Percentiles rank a stretch among this genome's conserved stretches.
Evolutionary conservation across 352 stramenopile genomes (phyloP).

Genomic region (Paralagenidium karlingii): DNA sequence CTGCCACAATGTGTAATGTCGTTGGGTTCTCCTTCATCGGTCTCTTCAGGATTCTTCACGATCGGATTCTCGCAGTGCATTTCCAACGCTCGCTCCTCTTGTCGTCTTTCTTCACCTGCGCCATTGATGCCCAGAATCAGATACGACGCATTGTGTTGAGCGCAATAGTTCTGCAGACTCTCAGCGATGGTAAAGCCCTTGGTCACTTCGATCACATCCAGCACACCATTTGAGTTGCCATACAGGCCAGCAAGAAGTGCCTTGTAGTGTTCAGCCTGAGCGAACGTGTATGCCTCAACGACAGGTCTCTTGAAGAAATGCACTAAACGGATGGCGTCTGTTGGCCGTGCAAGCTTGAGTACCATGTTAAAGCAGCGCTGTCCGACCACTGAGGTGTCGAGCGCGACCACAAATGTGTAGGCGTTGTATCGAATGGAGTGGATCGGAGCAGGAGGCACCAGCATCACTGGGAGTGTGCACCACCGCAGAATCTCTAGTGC

Average conservation of each 20-base stretch:
- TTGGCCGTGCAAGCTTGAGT: slow-evolving; percentile 39
- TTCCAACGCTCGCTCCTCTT: no score
- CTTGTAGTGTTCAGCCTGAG: slow-evolving; percentile 17
- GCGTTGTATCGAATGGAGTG: slow-evolving; percentile 22
- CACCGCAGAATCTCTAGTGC: slow-evolving; percentile 25
- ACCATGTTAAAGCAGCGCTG: slow-evolving; percentile 24
- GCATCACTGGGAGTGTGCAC: slow-evolving; percentile 12
- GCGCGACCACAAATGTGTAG: slow-evolving; percentile 39
- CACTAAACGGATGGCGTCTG: slow-evolving; percentile 29
- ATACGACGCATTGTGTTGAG: slow-evolving; percentile 20
- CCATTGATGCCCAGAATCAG: slow-evolving; percentile 40
- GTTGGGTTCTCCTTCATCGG: no score
- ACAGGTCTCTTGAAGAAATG: slow-evolving; percentile 47
- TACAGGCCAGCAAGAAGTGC: slow-evolving; percentile 5
- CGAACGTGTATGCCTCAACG: slow-evolving; percentile 16
- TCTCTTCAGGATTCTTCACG: no score
- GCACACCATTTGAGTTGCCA: slow-evolving; percentile 4
- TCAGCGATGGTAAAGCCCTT: slow-evolving; percentile 24
- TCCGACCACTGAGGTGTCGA: slow-evolving; percentile 16
- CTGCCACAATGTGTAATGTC: no score
- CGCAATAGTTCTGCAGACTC: slow-evolving; percentile 37
- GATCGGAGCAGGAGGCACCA: slow-evolving; percentile 35
- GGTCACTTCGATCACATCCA: slow-evolving; percentile 27
- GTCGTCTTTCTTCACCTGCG: no score
- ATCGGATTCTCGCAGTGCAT: no score